These are phyloP conservation scores for Hanseniaspora taiwanica DNA, from an alignment of 805 yeast species.

Conservation along the genomic window DNA sequence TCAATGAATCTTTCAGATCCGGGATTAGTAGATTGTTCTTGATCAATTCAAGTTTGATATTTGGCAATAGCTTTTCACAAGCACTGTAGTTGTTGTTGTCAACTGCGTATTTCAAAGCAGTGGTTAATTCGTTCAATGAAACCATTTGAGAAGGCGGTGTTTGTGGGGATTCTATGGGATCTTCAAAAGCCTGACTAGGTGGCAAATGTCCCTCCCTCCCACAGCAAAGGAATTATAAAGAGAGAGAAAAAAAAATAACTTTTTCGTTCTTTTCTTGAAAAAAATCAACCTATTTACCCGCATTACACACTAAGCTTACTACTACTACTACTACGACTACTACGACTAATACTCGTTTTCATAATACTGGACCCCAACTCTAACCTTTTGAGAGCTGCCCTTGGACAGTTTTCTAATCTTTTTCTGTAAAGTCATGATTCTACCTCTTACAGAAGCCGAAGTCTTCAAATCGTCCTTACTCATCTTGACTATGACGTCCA, in stretches of 20 bases:
- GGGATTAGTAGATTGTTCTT: conserved; percentile 72
- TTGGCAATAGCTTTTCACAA: conserved; percentile 50
- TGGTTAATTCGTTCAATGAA: conserved; percentile 55
- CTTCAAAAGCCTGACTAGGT: too few relatives aligned
- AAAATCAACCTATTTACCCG: neutral
- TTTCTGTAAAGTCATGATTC: conserved; percentile 47
- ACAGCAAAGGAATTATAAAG: too few relatives aligned
- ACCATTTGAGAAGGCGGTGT: too few relatives aligned
- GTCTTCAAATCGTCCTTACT: conserved; percentile 44
- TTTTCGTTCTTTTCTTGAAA: too few relatives aligned
- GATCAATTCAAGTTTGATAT: conserved; percentile 67
- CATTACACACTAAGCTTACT: too few relatives aligned
- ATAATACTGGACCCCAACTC: conserved; percentile 34
- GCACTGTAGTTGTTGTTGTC: conserved; percentile 44
- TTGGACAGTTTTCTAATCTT: conserved; percentile 43
- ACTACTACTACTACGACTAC: too few relatives aligned
- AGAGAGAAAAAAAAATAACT: neutral
- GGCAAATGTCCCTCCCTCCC: too few relatives aligned
- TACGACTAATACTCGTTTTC: conserved; percentile 16
- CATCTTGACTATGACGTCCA: conserved; percentile 29
- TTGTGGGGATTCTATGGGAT: too few relatives aligned
- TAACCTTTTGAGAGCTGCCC: conserved; percentile 37
- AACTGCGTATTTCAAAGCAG: conserved; percentile 52
- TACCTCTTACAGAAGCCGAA: conserved; percentile 43
- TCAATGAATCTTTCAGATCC: conserved; percentile 24